Conservation (phyloP, 345 rosid genomes). For the Tarenaya hassleriana region DNA sequence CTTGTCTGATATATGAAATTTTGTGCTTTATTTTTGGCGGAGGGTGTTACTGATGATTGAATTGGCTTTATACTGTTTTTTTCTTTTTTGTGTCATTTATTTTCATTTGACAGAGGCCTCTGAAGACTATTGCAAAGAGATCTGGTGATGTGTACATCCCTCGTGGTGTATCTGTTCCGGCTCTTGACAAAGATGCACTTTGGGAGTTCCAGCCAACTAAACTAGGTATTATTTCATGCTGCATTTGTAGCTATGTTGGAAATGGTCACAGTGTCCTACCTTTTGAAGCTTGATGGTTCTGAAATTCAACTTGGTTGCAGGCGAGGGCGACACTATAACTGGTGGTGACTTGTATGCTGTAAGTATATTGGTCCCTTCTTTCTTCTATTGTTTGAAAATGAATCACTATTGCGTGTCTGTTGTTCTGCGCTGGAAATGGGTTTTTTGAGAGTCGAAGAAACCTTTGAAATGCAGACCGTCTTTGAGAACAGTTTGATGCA, state of each 20-base stretch:
- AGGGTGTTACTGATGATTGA: not conserved
- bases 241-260: not conserved
- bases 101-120: constrained; percentile 60
- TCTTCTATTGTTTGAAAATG: constrained; percentile 11
- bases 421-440: not conserved
- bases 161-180: constrained; percentile 98
- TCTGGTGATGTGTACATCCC: constrained; percentile 99
- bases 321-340: constrained; percentile 93
- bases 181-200: constrained; percentile 85
- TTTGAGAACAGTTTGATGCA: constrained; percentile 91
- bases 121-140: constrained; percentile 88
- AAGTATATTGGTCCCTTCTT: constrained; percentile 36
- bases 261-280: constrained; percentile 1
- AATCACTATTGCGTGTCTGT: constrained; percentile 10
- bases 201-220: constrained; percentile 96
- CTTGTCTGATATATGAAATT: constrained; percentile 4
- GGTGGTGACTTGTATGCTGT: constrained; percentile 99
- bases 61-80: constrained; percentile 14
- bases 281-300: constrained; percentile 11
- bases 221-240: constrained; percentile 46
- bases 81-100: constrained; percentile 12
- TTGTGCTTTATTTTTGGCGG: constrained; percentile 4
- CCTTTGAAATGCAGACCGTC: constrained; percentile 58
- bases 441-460: constrained; percentile 18
- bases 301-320: constrained; percentile 37